Base-by-base conservation (phyloP, 192 early-diverging fungal genomes). In the Backusella sp. region DNA sequence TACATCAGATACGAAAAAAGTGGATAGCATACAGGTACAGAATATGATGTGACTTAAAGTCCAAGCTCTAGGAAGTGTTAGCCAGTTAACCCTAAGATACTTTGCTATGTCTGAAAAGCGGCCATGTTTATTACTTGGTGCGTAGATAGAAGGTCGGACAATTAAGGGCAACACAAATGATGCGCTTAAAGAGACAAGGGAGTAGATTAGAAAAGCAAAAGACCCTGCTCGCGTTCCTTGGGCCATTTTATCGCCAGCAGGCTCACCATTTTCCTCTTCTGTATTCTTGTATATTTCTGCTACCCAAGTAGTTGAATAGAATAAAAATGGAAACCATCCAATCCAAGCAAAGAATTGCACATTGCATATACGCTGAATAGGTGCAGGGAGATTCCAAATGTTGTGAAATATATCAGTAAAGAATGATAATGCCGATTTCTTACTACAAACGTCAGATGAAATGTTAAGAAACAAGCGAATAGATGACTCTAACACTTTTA, bases 341-440 rank as follows among this genome's bases (percentile, higher is more conserved):
- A 98, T 92, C 96, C 96, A 99, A 11, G 94, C 88, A 88, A 96
- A 96, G 66, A 99, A 93, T 79, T 98, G 97, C n/a, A 96, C 91
- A 68, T 93, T 92, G 79, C 94, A 98, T 5, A 98, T 84, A 26
- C 85, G 79, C 74, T 91, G 92, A 65, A 97, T 87, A 4, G 91
- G 85, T 6, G 36, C 74, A 0, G 98, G 96, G 75, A 98, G 80
- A 53, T 84, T 75, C 56, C 89, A 82, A 52, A 96, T 76, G 8
- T 89, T 74, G 4, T 72, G 52, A 36, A 81, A 65, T 12, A 90
- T 84, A 35, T 72, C 72, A 9, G 68, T 26, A 8, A 85, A 53
- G 1, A 76, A 56, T 9, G 72, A 56, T 23, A 73, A 67, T 19
- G 49, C 62, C 9, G 73, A 78, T 66, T 34, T 26, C 5, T 46